These are phyloP conservation scores for Echinochloa phyllopogon DNA, from an alignment of 176 grass and related monocot species.

Conservation along the genomic window DNA sequence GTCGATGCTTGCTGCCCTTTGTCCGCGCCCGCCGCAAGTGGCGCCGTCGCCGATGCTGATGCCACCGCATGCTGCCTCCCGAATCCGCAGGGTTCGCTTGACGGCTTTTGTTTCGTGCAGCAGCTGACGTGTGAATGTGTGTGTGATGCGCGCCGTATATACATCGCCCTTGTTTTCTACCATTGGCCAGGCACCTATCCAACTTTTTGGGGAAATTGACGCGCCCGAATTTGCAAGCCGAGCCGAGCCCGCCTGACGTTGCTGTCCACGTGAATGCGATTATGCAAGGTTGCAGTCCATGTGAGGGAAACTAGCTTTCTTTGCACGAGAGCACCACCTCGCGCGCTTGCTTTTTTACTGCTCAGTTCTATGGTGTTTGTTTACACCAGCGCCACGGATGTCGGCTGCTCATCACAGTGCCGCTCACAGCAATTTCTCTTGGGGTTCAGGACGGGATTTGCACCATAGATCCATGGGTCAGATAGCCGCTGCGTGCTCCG, in stretches of 20 bases:
- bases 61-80: conserved; percentile 1
- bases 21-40: background rate
- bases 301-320: background rate
- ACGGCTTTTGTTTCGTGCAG: background rate
- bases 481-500: background rate
- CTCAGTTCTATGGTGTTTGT: background rate
- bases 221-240: background rate
- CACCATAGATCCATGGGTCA: background rate
- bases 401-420: background rate
- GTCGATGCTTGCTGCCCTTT: background rate
- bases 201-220: background rate
- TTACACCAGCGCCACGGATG: background rate
- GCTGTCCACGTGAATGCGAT: conserved; percentile 4
- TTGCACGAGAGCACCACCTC: conserved; percentile 3
- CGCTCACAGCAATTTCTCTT: background rate
- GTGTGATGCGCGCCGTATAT: background rate
- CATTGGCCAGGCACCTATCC: background rate
- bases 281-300: background rate
- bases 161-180: conserved; percentile 7
- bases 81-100: conserved; percentile 13
- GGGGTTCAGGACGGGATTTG: background rate
- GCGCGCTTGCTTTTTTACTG: background rate
- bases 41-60: background rate
- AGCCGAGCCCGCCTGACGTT: background rate
- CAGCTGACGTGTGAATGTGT: background rate